Evolutionary conservation across 768 basidiomycete genomes (phyloP).

Genomic region (Macrocybe gigantea): DNA sequence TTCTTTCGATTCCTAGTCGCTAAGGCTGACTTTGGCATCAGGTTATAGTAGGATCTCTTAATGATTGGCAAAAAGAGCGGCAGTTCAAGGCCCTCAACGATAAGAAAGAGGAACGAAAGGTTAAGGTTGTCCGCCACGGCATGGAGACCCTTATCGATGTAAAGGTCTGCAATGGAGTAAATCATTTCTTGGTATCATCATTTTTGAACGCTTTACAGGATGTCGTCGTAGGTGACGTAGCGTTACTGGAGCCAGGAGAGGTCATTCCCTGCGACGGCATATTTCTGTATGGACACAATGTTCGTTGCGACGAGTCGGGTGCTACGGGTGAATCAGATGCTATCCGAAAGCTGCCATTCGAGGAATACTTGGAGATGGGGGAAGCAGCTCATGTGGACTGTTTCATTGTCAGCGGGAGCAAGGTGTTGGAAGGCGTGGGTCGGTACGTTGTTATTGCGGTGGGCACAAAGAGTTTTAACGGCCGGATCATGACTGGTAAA

Average conservation of each 20-base stretch:
- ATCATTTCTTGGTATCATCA: constrained; percentile 8
- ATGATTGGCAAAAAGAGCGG: constrained; percentile 98
- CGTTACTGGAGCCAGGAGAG: constrained; percentile 90
- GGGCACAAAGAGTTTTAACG: constrained; percentile 90
- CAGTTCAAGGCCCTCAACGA: constrained; percentile 92
- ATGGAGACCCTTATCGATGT: constrained; percentile 71
- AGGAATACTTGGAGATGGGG: constrained; percentile 56
- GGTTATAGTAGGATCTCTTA: constrained; percentile 89
- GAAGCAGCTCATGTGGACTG: constrained; percentile 70
- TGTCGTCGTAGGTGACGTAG: constrained; percentile 91
- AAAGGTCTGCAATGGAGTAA: constrained; percentile 44
- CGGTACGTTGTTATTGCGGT: constrained; percentile 90
- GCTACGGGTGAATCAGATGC: constrained; percentile 97
- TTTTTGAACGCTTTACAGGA: constrained; percentile 44
- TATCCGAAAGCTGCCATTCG: constrained; percentile 81
- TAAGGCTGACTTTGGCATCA: constrained; percentile 17
- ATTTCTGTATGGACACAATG: constrained; percentile 88
- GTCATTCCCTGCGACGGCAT: constrained; percentile 95
- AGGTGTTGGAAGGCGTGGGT: constrained; percentile 93
- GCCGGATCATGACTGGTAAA: constrained; percentile 96
- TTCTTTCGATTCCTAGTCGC: neutral
- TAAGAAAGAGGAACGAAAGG: constrained; percentile 89
- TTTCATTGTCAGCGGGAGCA: constrained; percentile 87
- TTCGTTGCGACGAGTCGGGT: constrained; percentile 93
- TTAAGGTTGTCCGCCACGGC: constrained; percentile 77